A percentile compares a stretch with the other conserved stretches of the same genome.
These are phyloP conservation scores for Podochytrium sp. DNA, from an alignment of 192 early-diverging fungal species.

Conservation along the genomic window DNA sequence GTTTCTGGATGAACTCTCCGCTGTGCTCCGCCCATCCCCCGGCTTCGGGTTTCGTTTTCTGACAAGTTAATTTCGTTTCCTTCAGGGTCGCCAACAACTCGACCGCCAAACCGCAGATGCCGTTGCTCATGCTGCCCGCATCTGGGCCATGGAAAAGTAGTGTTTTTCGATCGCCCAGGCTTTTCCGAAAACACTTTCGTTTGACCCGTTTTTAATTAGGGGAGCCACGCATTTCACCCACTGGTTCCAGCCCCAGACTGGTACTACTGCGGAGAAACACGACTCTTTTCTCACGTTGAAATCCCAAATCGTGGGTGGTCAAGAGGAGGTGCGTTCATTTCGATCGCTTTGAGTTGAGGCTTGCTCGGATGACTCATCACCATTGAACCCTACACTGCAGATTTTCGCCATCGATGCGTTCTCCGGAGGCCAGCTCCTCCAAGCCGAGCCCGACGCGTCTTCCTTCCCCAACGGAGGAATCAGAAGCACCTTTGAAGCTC, in stretches of 20 bases:
- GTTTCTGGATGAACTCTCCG: too few species aligned
- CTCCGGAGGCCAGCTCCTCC: conserved; percentile 95
- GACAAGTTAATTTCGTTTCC: too few species aligned
- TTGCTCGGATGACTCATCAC: too few species aligned
- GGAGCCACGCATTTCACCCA: conserved; percentile 99
- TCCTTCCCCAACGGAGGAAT: conserved; percentile 99
- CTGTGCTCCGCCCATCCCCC: too few species aligned
- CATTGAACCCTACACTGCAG: conserved; percentile 26
- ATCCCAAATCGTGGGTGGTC: conserved; percentile 76
- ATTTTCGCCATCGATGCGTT: conserved; percentile 88
- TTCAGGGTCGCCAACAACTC: conserved; percentile 81
- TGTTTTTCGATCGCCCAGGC: too few species aligned
- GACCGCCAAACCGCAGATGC: conserved; percentile 96
- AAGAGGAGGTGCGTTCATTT: conserved; percentile 72
- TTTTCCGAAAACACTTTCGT: too few species aligned
- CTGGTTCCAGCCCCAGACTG: conserved; percentile 99
- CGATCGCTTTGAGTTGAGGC: too few species aligned
- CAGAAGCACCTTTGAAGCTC: conserved; percentile 97
- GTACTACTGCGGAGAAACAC: conserved; percentile 98
- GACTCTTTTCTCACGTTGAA: conserved; percentile 95
- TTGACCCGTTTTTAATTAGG: too few species aligned
- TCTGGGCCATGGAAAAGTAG: conserved; percentile 95
- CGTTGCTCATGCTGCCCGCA: conserved; percentile 95
- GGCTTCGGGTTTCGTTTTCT: too few species aligned
- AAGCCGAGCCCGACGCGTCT: conserved; percentile 99